Percentiles rank a stretch among this genome's conserved stretches.
These are phyloP conservation scores for Phytophthora syringae DNA, from an alignment of 352 stramenopile genomes.

Conservation along the genomic window DNA sequence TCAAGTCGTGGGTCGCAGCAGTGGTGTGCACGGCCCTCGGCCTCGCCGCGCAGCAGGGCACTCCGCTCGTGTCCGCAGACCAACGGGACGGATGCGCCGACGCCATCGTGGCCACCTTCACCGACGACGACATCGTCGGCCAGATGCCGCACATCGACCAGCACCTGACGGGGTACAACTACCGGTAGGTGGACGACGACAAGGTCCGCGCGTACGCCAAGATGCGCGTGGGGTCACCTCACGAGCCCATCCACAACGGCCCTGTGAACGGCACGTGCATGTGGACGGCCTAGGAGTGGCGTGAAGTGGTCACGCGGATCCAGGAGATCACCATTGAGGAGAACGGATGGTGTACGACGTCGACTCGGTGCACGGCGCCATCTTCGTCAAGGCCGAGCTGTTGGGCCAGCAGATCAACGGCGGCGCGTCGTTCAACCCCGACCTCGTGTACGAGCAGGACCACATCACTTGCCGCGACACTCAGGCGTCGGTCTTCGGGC, in stretches of 20 bases:
- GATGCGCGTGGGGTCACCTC: conserved; percentile 85
- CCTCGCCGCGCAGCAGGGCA: no score
- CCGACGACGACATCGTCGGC: conserved; percentile 56
- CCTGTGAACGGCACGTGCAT: background rate
- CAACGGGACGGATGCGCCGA: no score
- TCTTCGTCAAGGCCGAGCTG: no score
- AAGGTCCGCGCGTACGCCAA: conserved; percentile 52
- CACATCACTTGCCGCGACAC: background rate
- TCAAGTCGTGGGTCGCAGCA: no score
- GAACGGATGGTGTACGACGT: conserved; percentile 53
- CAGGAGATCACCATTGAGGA: conserved; percentile 63
- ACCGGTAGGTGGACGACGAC: conserved; percentile 38
- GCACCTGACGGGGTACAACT: conserved; percentile 51
- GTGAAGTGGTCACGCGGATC: conserved; percentile 66
- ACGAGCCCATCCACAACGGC: conserved; percentile 52
- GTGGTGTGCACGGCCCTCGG: no score
- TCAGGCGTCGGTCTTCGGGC: conserved; percentile 79
- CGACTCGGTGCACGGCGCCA: no score
- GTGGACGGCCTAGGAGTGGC: conserved; percentile 48
- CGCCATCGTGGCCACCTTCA: conserved; percentile 28
- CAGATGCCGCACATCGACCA: conserved; percentile 89
- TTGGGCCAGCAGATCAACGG: no score
- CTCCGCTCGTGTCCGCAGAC: no score
- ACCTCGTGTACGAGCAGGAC: conserved; percentile 68
- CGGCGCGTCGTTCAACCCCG: no score